Evolutionary conservation across 495 filamentous ascomycete species (phyloP).

Genomic region (Articulospora tetracladia): DNA sequence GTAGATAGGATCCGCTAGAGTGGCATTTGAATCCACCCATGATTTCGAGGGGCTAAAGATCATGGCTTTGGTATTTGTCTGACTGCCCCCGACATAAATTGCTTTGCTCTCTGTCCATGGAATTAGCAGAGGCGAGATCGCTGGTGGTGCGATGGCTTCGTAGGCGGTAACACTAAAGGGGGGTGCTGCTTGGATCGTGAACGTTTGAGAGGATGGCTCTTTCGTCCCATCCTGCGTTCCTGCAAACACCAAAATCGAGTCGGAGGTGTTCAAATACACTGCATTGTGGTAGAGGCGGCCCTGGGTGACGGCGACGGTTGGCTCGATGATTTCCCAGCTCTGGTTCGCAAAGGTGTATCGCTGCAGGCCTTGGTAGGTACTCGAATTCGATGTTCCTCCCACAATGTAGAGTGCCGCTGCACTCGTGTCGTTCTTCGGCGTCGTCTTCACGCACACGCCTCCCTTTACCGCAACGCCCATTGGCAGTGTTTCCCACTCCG

Average conservation of each 20-base stretch:
- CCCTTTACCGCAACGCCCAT: slow-evolving; percentile 66
- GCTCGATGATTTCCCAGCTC: slow-evolving; percentile 68
- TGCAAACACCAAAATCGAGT: slow-evolving; percentile 76
- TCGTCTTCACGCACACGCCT: slow-evolving; percentile 72
- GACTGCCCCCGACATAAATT: slow-evolving; percentile 71
- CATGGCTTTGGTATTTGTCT: slow-evolving; percentile 62
- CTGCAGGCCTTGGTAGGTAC: slow-evolving; percentile 74
- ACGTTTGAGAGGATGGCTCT: slow-evolving; percentile 66
- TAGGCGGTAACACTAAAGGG: slow-evolving; percentile 57
- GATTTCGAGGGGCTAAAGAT: slow-evolving; percentile 50
- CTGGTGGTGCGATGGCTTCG: slow-evolving; percentile 53
- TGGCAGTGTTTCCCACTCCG: slow-evolving; percentile 62
- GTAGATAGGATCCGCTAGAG: slow-evolving; percentile 53
- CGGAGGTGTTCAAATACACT: slow-evolving; percentile 64
- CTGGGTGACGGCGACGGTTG: slow-evolving; percentile 51
- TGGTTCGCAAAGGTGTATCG: slow-evolving; percentile 72
- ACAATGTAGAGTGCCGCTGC: slow-evolving; percentile 69
- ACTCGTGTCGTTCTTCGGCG: slow-evolving; percentile 47
- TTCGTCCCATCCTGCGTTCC: slow-evolving; percentile 58
- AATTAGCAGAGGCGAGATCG: slow-evolving; percentile 65
- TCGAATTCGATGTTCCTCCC: slow-evolving; percentile 58
- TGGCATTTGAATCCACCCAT: slow-evolving; percentile 63
- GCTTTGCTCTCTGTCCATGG: slow-evolving; percentile 71
- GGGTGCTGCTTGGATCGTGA: slow-evolving; percentile 57
- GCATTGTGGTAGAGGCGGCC: slow-evolving; percentile 73